These are phyloP conservation scores for Iberis amara DNA, from an alignment of 441 rosid species.

Conservation along the genomic window DNA sequence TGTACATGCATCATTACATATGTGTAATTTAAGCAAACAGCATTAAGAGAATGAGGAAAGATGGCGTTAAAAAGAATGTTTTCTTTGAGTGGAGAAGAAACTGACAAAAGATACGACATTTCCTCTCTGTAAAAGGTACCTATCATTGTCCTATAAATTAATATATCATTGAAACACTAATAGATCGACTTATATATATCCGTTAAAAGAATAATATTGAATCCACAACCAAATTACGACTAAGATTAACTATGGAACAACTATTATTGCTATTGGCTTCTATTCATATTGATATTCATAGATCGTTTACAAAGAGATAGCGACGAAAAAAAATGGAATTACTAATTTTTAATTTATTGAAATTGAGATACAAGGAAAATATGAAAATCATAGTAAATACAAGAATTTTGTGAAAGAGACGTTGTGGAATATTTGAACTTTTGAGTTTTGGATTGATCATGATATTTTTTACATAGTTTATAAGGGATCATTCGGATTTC, in stretches of 20 bases:
- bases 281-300: no score
- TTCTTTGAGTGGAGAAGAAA: conserved; percentile 25
- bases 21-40: conserved; percentile 1
- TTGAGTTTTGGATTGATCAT: no score
- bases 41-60: conserved; percentile 14
- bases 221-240: not conserved
- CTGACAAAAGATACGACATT: conserved; percentile 23
- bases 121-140: conserved; percentile 24
- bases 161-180: conserved; percentile 8
- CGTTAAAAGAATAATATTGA: conserved; percentile 11
- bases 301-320: no score
- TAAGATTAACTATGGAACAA: not conserved
- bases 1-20: conserved; percentile 18
- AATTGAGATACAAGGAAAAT: no score
- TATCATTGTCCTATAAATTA: conserved; percentile 21
- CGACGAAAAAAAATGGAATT: not conserved
- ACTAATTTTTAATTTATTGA: no score
- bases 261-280: not conserved
- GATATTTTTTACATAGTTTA: no score
- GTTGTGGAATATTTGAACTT: no score
- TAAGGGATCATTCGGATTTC: no score
- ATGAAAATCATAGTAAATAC: no score
- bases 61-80: conserved; percentile 21
- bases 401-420: no score
- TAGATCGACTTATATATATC: not conserved